phyloP scores from a whole-genome alignment of 345 rosid species.

The Populus pruinosa region DNA sequence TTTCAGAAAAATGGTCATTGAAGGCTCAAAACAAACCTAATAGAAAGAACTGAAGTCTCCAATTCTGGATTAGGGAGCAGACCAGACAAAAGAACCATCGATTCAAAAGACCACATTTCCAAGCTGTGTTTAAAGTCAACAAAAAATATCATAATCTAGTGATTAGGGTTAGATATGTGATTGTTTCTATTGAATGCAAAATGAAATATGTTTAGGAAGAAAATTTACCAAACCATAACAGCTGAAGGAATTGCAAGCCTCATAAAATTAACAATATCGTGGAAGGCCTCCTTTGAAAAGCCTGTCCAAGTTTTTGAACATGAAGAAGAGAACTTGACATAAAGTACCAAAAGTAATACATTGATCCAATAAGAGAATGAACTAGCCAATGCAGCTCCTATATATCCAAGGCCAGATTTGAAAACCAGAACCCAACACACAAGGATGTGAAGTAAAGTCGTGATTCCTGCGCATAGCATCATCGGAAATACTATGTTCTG shows the following conservation, averaged over 20 bases:
- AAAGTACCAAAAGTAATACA: slow-evolving; percentile 52
- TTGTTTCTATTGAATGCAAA: background rate
- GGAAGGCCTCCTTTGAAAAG: slow-evolving; percentile 63
- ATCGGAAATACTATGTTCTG: slow-evolving; percentile 74
- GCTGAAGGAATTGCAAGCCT: slow-evolving; percentile 78
- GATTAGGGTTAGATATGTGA: background rate
- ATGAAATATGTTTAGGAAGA: background rate
- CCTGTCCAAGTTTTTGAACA: slow-evolving; percentile 70
- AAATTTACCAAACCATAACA: slow-evolving; percentile 47
- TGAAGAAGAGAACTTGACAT: slow-evolving; percentile 62
- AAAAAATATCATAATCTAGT: background rate
- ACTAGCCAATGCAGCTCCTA: slow-evolving; percentile 80
- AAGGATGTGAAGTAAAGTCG: slow-evolving; percentile 48
- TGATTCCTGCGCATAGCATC: slow-evolving; percentile 58
- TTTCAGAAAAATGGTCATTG: background rate
- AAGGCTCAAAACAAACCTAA: slow-evolving; percentile 37
- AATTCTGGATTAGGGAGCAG: slow-evolving; percentile 74
- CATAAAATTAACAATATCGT: slow-evolving; percentile 39
- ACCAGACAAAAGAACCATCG: slow-evolving; percentile 79
- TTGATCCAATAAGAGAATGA: slow-evolving; percentile 65
- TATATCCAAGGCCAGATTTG: slow-evolving; percentile 52
- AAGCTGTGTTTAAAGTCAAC: background rate
- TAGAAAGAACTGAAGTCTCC: slow-evolving; percentile 74
- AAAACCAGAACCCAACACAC: slow-evolving; percentile 65
- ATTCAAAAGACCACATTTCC: slow-evolving; percentile 65